Percentiles rank a stretch among this genome's conserved stretches.
phyloP scores from a whole-genome alignment of 345 rosid genomes.

The Lumnitzera littorea region DNA sequence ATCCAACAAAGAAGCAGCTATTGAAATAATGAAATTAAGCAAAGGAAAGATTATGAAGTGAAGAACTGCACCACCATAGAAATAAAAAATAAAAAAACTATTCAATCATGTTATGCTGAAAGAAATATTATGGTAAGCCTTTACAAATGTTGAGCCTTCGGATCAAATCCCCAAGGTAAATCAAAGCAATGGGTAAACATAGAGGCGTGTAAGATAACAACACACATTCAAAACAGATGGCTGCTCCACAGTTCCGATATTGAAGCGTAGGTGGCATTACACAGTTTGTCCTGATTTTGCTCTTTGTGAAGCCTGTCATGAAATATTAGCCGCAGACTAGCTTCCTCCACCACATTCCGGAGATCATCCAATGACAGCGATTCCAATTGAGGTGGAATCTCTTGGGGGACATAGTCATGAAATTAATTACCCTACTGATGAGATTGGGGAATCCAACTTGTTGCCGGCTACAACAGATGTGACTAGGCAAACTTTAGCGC shows the following conservation, averaged over 20 bases:
- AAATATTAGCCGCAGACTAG: constrained; percentile 69
- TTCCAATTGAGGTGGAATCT: constrained; percentile 89
- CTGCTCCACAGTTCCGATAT: constrained; percentile 93
- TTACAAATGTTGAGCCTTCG: no score
- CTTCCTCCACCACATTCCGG: constrained; percentile 89
- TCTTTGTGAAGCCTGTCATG: constrained; percentile 93
- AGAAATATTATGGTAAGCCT: no score
- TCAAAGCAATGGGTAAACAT: no score
- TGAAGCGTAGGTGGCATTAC: constrained; percentile 95
- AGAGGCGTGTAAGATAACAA: no score
- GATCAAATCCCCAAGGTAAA: no score
- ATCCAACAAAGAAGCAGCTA: no score
- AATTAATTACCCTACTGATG: constrained; percentile 70
- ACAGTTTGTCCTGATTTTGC: constrained; percentile 97
- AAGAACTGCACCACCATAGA: no score
- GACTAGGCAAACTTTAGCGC: constrained; percentile 48
- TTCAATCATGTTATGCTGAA: no score
- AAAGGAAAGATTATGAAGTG: no score
- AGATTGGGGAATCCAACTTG: constrained; percentile 47
- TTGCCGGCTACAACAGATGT: constrained; percentile 35
- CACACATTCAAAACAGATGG: constrained; percentile 33
- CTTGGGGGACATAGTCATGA: constrained; percentile 76
- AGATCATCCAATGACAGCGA: constrained; percentile 94
- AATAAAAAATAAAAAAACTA: no score
- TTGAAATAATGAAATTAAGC: no score